phyloP scores from a whole-genome alignment of 2,329 filamentous ascomycete species.

The Gnomoniopsis smithogilvyi region DNA sequence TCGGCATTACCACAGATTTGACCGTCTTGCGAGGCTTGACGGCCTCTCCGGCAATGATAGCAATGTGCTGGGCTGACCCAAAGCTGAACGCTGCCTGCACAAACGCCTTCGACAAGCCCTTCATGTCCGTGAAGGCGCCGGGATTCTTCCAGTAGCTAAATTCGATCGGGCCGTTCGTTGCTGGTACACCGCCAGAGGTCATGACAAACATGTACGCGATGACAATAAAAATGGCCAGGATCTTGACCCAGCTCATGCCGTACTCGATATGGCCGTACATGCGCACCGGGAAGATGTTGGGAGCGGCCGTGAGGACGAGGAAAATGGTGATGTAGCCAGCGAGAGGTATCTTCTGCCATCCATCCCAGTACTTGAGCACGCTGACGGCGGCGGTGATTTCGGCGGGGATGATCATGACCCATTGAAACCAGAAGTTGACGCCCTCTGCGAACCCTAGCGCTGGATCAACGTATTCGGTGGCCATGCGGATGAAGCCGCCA shows the following conservation, averaged over 20 bases:
- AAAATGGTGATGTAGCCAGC: conserved; percentile 33
- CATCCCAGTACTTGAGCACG: conserved; percentile 30
- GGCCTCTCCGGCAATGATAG: conserved; percentile 30
- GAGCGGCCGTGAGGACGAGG: conserved; percentile 24
- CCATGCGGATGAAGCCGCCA: conserved; percentile 31
- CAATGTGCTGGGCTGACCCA: conserved; percentile 29
- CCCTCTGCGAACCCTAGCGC: conserved; percentile 32
- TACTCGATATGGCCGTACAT: conserved; percentile 30
- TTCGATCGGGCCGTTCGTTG: conserved; percentile 29
- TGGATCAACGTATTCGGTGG: conserved; percentile 29
- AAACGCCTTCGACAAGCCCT: conserved; percentile 32
- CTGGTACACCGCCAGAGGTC: conserved; percentile 30
- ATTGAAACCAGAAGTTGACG: conserved; percentile 33
- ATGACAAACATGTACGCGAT: conserved; percentile 33
- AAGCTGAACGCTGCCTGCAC: conserved; percentile 33
- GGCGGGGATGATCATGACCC: conserved; percentile 30
- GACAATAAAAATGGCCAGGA: conserved; percentile 28
- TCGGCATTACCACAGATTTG: conserved; percentile 28
- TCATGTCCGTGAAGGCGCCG: conserved; percentile 29
- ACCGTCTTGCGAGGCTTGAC: conserved; percentile 27
- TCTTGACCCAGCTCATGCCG: conserved; percentile 30
- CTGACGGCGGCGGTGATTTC: conserved; percentile 32
- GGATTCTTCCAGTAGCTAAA: conserved; percentile 29
- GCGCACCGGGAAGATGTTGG: conserved; percentile 26
- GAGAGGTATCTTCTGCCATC: conserved; percentile 24